These are phyloP conservation scores for Tolypocladium paradoxum DNA, from an alignment of 2,329 filamentous ascomycete genomes.

Conservation along the genomic window DNA sequence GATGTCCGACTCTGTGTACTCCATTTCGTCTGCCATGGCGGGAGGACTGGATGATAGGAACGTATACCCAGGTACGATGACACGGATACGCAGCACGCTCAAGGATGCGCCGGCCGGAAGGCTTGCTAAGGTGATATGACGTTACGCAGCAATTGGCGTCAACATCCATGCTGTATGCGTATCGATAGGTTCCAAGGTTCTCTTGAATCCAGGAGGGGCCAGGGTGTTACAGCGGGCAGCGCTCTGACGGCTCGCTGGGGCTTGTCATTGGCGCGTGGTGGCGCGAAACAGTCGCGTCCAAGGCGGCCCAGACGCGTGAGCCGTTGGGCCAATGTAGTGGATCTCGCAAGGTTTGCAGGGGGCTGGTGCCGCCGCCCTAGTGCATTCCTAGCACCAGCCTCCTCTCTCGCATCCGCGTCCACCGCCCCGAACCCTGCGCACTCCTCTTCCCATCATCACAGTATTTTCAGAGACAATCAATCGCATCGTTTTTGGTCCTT, in stretches of 20 bases:
- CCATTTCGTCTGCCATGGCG: slow-evolving; percentile 33
- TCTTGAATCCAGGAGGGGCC: neutral
- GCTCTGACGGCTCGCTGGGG: neutral
- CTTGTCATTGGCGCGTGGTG: slow-evolving; percentile 8
- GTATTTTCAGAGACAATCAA: slow-evolving; percentile 5
- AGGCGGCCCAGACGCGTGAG: neutral
- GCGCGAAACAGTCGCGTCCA: slow-evolving; percentile 20
- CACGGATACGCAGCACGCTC: neutral
- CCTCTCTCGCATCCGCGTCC: slow-evolving; percentile 8
- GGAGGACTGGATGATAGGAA: neutral
- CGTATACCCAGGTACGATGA: neutral
- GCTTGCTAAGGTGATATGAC: neutral
- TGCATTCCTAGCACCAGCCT: slow-evolving; percentile 11
- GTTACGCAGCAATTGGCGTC: neutral
- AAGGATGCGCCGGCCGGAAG: neutral
- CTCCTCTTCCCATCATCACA: slow-evolving; percentile 10
- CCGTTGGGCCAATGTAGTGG: neutral
- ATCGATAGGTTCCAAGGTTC: neutral
- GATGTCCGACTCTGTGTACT: slow-evolving; percentile 37
- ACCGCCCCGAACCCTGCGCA: slow-evolving; percentile 7
- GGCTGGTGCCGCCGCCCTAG: slow-evolving; percentile 9
- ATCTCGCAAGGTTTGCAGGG: slow-evolving; percentile 2
- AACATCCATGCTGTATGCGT: neutral
- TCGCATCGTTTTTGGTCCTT: neutral
- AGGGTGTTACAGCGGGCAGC: neutral